phyloP scores from a whole-genome alignment of 1,284 basidiomycete genomes.

The Sanguinoderma infundibulare region DNA sequence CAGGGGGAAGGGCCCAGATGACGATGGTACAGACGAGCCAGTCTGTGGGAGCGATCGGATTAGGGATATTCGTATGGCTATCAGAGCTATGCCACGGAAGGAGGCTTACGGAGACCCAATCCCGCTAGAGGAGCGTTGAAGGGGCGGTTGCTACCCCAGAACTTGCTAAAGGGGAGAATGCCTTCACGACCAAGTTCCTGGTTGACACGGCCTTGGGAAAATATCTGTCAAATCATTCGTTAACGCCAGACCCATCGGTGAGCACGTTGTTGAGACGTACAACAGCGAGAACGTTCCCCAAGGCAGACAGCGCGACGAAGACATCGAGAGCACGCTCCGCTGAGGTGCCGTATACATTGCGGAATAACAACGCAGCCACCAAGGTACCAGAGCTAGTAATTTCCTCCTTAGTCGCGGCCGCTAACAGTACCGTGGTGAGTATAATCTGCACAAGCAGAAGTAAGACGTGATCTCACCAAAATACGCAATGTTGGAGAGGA shows the following conservation, averaged over 20 bases:
- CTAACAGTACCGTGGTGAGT: slow-evolving; percentile 51
- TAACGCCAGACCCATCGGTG: neutral
- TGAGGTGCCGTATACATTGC: slow-evolving; percentile 64
- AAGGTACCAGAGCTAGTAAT: slow-evolving; percentile 61
- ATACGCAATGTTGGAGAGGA: slow-evolving; percentile 69
- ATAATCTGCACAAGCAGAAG: no score
- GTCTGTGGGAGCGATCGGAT: slow-evolving; percentile 25
- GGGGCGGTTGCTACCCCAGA: slow-evolving; percentile 67
- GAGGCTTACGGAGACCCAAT: slow-evolving; percentile 42
- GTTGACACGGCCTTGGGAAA: slow-evolving; percentile 67
- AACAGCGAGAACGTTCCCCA: slow-evolving; percentile 62
- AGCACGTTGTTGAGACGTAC: neutral
- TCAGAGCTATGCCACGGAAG: neutral
- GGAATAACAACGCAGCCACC: slow-evolving; percentile 70
- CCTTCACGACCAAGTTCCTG: slow-evolving; percentile 73
- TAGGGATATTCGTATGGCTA: neutral
- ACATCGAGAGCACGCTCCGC: slow-evolving; percentile 65
- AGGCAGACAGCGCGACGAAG: slow-evolving; percentile 61
- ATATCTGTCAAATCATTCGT: slow-evolving; percentile 37
- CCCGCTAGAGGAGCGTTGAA: slow-evolving; percentile 63
- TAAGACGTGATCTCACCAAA: slow-evolving; percentile 37
- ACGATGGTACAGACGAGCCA: slow-evolving; percentile 54
- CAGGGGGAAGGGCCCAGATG: slow-evolving; percentile 56
- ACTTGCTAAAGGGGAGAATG: slow-evolving; percentile 58
- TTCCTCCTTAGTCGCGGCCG: slow-evolving; percentile 66